Evolutionary conservation across 345 rosid genomes (phyloP).

Genomic region (Linum usitatissimum): DNA sequence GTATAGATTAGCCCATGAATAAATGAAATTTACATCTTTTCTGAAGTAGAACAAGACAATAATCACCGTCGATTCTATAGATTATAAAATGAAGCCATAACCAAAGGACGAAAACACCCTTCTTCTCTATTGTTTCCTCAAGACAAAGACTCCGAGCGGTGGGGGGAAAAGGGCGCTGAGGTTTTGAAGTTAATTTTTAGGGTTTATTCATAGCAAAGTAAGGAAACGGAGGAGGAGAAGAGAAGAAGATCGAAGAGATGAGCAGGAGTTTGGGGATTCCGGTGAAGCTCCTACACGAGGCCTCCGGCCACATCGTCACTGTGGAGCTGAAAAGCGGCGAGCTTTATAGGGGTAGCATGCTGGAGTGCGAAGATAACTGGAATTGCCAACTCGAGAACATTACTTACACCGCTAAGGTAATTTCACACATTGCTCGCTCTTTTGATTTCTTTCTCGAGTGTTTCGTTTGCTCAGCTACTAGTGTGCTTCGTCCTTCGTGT

Average conservation of each 20-base stretch:
- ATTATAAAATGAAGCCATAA: neutral
- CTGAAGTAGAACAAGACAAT: too few relatives aligned
- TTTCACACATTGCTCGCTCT: neutral
- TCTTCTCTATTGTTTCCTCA: neutral
- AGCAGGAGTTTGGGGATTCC: constrained; percentile 70
- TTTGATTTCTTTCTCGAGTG: neutral
- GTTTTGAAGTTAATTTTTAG: constrained; percentile 19
- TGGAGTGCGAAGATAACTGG: constrained; percentile 93
- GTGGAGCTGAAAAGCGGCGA: constrained; percentile 90
- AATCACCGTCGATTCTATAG: neutral
- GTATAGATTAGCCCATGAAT: too few relatives aligned
- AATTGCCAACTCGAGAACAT: constrained; percentile 81
- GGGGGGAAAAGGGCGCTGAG: neutral
- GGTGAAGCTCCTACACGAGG: constrained; percentile 80
- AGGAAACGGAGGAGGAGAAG: neutral
- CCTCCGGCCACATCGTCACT: constrained; percentile 71
- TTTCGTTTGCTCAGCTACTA: neutral
- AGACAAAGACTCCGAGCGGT: neutral
- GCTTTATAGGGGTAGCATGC: constrained; percentile 79
- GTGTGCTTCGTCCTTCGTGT: neutral
- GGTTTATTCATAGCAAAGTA: constrained; percentile 26
- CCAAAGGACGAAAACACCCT: neutral
- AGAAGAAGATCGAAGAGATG: neutral
- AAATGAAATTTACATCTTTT: too few relatives aligned
- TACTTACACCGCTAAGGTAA: constrained; percentile 68